Conservation (phyloP, 2,329 filamentous ascomycete species). For the Fusarium brachygibbosum region DNA sequence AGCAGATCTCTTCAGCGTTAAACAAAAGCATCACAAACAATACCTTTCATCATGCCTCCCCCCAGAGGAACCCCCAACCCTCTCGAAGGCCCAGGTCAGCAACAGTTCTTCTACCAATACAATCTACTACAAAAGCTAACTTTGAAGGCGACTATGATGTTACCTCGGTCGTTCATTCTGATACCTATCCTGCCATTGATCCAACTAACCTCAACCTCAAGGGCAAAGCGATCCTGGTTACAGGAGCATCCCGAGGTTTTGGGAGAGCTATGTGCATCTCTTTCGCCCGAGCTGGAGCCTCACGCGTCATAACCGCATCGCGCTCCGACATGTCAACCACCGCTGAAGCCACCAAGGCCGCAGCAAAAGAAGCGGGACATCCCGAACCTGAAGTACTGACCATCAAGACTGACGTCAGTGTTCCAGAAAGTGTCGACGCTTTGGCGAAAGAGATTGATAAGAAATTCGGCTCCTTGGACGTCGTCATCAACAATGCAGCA, state of each 20-base stretch:
- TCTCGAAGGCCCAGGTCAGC: conserved; percentile 19
- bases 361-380: neutral
- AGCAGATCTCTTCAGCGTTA: neutral
- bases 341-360: neutral
- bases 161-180: conserved; percentile 7
- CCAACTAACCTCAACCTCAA: conserved; percentile 10
- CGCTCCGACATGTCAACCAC: conserved; percentile 17
- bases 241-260: conserved; percentile 23
- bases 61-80: conserved; percentile 16
- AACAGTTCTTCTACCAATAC: rapidly evolving
- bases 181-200: conserved; percentile 20
- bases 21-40: neutral
- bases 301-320: conserved; percentile 4
- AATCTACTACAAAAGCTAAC: neutral
- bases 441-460: neutral
- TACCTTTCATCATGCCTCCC: conserved; percentile 4
- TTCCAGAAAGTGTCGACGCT: conserved; percentile 14
- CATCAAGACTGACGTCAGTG: conserved; percentile 14
- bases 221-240: conserved; percentile 15
- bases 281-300: conserved; percentile 13
- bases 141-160: conserved; percentile 11
- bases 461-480: conserved; percentile 5
- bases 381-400: conserved; percentile 2
- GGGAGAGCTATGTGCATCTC: conserved; percentile 19
- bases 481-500: conserved; percentile 26